A percentile compares a stretch with the other conserved stretches of the same genome.
These are phyloP conservation scores for Leccinum griseonigrum DNA, from an alignment of 1,284 basidiomycete genomes.

Conservation along the genomic window DNA sequence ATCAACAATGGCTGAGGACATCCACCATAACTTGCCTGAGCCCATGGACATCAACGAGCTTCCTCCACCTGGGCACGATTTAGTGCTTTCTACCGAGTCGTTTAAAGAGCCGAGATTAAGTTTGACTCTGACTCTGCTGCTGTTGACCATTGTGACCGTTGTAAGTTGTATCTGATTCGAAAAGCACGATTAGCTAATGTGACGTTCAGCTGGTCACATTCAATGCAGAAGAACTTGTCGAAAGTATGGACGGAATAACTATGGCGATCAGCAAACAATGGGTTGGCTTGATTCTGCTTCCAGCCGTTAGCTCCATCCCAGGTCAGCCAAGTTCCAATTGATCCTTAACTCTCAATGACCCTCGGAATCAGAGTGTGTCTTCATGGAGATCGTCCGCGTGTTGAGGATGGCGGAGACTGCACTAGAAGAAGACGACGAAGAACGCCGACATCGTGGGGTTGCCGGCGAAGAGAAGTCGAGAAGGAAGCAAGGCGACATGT, in stretches of 20 bases:
- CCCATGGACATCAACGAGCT: constrained; percentile 23
- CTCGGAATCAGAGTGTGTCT: constrained; percentile 61
- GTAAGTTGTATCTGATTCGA: constrained; percentile 39
- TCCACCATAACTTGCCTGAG: constrained; percentile 12
- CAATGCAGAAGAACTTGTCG: constrained; percentile 86
- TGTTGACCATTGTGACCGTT: constrained; percentile 63
- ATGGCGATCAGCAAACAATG: constrained; percentile 70
- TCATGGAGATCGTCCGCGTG: too few relatives aligned
- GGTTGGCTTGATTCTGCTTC: constrained; percentile 84
- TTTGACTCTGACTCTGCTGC: constrained; percentile 51
- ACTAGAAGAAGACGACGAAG: too few relatives aligned
- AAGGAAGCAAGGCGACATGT: too few relatives aligned
- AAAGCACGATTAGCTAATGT: constrained; percentile 8
- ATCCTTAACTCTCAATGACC: not conserved
- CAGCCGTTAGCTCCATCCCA: constrained; percentile 84
- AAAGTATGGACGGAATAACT: constrained; percentile 68
- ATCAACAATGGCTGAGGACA: constrained; percentile 6
- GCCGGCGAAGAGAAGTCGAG: too few relatives aligned
- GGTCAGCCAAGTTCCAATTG: constrained; percentile 37
- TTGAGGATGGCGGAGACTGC: too few relatives aligned
- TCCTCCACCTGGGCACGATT: constrained; percentile 19
- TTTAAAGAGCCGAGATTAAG: constrained; percentile 56
- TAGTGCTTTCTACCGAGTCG: constrained; percentile 17
- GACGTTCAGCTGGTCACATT: constrained; percentile 60
- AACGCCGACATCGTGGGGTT: too few relatives aligned